Base-by-base conservation (phyloP, 768 basidiomycete genomes). In the Arthromyces matolae region DNA sequence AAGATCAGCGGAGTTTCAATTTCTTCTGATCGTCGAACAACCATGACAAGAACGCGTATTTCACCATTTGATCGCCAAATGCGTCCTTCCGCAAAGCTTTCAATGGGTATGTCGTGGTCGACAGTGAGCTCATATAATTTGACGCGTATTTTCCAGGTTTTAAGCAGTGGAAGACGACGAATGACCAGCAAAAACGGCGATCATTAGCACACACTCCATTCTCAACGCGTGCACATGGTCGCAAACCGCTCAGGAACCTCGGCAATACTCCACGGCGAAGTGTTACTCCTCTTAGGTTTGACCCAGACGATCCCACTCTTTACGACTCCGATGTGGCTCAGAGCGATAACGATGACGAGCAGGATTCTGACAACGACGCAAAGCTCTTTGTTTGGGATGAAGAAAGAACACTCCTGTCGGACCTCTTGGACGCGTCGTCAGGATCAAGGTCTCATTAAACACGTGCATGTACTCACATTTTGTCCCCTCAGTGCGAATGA, bases 361-460 rank as follows among this genome's bases (percentile, higher is more conserved):
- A 55, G 8, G 53, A 52, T n/a, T 38, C 33, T 27, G 48, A 57
- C 29, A 65, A 69, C 33, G 57, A 61, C 18, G 53, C 58, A 19
- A 56, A 58, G 1, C 57, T 64, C 19, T 79, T 78, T 57, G 59
- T 63, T 25, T 81, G 78, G 78, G 72, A 79, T 31, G 74, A 77
- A 51, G 78, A 78, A 55, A 62, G 59, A n/a, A 77, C 78, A 2
- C 66, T 81, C 27, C 68, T 78, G n/a, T 69, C 72, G 13, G 73
- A 72, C 35, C 63, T 80, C 18, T 59, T 79, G 60, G 69, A 75
- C 31, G 69, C 71, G 40, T 66, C 60, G 75, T 75, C 60, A 52
- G 64, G 50, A 20, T 42, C 5, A 40, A 24, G 13, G 12, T 48
- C 27, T 41, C 18, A 50, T 10, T 16, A 43, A 42, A 43, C 36